These are phyloP conservation scores for Acmispon strigosus DNA, from an alignment of 306 rosid genomes.

Conservation along the genomic window DNA sequence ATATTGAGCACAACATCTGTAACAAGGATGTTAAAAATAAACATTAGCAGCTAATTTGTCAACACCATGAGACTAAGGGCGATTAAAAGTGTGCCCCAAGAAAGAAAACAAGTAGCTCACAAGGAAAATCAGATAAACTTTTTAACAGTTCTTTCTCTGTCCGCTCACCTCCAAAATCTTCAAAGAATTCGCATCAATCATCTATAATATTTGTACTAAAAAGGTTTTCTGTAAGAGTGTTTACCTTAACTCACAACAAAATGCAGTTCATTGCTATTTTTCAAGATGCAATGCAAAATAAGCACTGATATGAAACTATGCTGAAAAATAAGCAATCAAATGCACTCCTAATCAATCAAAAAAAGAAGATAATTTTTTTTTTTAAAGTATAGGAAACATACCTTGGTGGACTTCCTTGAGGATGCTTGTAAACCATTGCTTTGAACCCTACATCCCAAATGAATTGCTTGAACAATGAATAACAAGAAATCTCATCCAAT, in stretches of 20 bases:
- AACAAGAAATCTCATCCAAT: conserved; percentile 12
- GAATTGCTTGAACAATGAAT: conserved; percentile 17
- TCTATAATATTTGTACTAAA: background rate
- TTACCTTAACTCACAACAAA: background rate
- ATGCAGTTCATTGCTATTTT: background rate
- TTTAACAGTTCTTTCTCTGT: background rate
- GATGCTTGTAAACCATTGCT: conserved; percentile 29
- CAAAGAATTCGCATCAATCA: background rate
- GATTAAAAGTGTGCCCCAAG: background rate
- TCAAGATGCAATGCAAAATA: background rate
- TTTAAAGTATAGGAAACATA: conserved; percentile 26
- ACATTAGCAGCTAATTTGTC: background rate
- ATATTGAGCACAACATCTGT: background rate
- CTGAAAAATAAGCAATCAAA: background rate
- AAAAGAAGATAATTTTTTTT: too few relatives aligned
- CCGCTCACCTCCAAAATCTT: background rate
- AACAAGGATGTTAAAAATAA: background rate
- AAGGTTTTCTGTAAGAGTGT: too few relatives aligned
- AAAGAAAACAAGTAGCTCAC: background rate
- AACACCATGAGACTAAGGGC: background rate
- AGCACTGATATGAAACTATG: background rate
- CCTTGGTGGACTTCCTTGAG: conserved; percentile 51
- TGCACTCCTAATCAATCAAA: background rate
- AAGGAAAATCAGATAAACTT: background rate
- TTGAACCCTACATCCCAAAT: conserved; percentile 48